Base-by-base conservation (phyloP, 1,284 basidiomycete species). In the Trichosporon sp. region DNA sequence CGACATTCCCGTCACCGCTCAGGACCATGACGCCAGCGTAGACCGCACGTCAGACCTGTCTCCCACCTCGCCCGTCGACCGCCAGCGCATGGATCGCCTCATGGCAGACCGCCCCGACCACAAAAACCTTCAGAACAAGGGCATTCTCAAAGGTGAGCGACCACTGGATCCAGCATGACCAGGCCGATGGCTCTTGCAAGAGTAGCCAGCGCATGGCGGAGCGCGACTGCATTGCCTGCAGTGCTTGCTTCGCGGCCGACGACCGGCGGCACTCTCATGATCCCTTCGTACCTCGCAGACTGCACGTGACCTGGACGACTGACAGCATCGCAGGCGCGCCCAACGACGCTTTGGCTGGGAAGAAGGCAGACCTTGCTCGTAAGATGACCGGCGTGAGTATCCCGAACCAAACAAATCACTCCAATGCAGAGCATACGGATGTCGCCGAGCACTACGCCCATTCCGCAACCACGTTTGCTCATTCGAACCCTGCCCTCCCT, bases 291-390 rank as follows among this genome's bases (percentile, higher is more conserved):
- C 26, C 26, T 26, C 26, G 26, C 26, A 26, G 26, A 26, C 26
- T 26, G 26, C 26, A 26, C 32, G 14, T 19, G 31, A 26, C 26
- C 26, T 26, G 2, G 16, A n/a, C 21, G 14, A 10, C 19, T 16
- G 21, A 1, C 10, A 2, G 4, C 5, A 26, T 19, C 8, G 3
- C 14, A 63, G 59, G 59, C 14, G 59, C 31, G 1, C 59, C 59
- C 51, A 91, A 91, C 73, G 89, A 90, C 78, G 87, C 86, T 16
- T 86, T 91, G 35, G 90, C 91, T n/a, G 91, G 90, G 37, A 89
- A 89, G 70, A 87, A 87, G 78, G 88, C 89, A 70, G 88, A 88
- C 71, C 84, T 93, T 68, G 86, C 91, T 80, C 85, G 88, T 70
- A 88, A 89, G 48, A 90, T 63, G 59, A 63, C 59, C 7, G 59